Conservation (phyloP, 768 basidiomycete genomes). For the Mycena haematopus region DNA sequence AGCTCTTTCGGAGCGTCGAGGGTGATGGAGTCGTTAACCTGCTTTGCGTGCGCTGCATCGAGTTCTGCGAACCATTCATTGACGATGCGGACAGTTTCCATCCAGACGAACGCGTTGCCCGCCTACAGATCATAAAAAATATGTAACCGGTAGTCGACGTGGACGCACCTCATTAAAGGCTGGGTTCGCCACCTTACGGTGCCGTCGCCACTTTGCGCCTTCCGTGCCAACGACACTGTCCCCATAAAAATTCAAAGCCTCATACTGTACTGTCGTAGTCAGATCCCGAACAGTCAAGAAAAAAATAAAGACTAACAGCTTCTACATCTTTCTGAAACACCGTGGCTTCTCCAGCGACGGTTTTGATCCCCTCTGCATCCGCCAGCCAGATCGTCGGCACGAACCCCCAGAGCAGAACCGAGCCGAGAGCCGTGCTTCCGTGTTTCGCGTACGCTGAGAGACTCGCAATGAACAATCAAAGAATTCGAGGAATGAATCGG, state of each 20-base stretch:
- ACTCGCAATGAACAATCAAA: not conserved
- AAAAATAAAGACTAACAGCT: conserved; percentile 35
- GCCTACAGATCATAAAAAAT: conserved; percentile 36
- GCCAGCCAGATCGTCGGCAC: conserved; percentile 48
- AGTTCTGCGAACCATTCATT: conserved; percentile 51
- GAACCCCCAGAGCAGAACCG: conserved; percentile 40
- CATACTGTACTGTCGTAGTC: not conserved
- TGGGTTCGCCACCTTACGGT: conserved; percentile 50
- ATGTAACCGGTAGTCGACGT: not conserved
- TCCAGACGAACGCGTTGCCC: conserved; percentile 55
- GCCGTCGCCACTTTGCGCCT: conserved; percentile 53
- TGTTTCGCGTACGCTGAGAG: conserved; percentile 45
- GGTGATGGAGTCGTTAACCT: not conserved
- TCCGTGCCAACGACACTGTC: conserved; percentile 49
- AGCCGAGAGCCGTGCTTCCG: conserved; percentile 46
- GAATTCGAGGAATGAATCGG: conserved; percentile 16
- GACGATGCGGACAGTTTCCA: conserved; percentile 46
- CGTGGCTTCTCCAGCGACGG: conserved; percentile 38
- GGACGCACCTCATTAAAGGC: conserved; percentile 55
- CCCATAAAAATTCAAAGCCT: conserved; percentile 15
- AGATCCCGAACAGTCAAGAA: not conserved
- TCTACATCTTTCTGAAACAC: conserved; percentile 48
- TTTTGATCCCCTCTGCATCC: conserved; percentile 50
- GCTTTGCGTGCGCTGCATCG: conserved; percentile 28
- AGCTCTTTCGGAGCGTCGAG: conserved; percentile 1